phyloP scores from a whole-genome alignment of 305 asterid genomes.

The Stenogyne calaminthoides region DNA sequence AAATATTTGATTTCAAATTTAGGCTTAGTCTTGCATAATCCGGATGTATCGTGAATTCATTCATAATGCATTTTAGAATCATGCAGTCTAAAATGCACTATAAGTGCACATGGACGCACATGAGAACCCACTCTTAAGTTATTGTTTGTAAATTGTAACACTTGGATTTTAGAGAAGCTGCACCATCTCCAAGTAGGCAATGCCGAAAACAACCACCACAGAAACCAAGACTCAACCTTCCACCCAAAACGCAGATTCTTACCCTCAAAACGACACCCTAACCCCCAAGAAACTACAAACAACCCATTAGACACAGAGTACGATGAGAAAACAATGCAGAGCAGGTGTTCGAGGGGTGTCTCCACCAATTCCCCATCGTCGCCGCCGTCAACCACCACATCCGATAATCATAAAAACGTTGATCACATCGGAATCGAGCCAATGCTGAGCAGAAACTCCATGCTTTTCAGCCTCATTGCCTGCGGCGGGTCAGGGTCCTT shows the following conservation, averaged over 20 bases:
- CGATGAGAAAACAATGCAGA: slow-evolving; percentile 41
- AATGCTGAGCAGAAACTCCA: slow-evolving; percentile 59
- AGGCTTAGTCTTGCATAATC: too few relatives aligned
- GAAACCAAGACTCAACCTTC: slow-evolving; percentile 30
- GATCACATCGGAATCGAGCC: slow-evolving; percentile 56
- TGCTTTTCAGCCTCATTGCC: slow-evolving; percentile 68
- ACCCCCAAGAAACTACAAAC: slow-evolving; percentile 25
- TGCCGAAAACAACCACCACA: slow-evolving; percentile 5
- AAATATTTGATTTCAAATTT: too few relatives aligned
- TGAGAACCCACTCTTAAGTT: too few relatives aligned
- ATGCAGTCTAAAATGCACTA: too few relatives aligned
- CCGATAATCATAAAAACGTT: slow-evolving; percentile 51
- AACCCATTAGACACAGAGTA: slow-evolving; percentile 25
- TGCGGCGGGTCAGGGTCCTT: slow-evolving; percentile 80
- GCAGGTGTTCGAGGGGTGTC: slow-evolving; percentile 55
- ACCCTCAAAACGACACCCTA: slow-evolving; percentile 28
- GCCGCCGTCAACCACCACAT: slow-evolving; percentile 55
- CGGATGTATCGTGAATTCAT: too few relatives aligned
- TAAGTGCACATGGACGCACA: too few relatives aligned
- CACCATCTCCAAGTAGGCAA: slow-evolving; percentile 43
- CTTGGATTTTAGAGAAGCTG: slow-evolving; percentile 46
- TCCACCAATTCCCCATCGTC: slow-evolving; percentile 43
- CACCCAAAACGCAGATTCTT: slow-evolving; percentile 41
- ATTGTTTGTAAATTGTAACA: too few relatives aligned
- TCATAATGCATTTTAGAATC: too few relatives aligned